Evolutionary conservation across 2,329 filamentous ascomycete genomes (phyloP).

Genomic region (Diaporthe sp.): DNA sequence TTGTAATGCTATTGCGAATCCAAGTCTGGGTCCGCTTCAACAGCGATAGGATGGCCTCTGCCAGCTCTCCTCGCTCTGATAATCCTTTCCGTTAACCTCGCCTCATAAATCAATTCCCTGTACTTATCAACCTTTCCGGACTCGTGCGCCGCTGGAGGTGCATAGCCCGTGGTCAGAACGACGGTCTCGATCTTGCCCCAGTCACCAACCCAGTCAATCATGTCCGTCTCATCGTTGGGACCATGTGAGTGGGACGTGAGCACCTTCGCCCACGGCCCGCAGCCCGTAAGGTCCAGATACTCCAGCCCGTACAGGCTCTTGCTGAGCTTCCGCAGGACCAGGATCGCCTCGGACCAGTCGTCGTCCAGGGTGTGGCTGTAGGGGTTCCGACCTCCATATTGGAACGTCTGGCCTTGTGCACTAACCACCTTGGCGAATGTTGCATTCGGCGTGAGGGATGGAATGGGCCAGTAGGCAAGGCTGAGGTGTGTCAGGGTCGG

Average conservation of each 20-base stretch:
- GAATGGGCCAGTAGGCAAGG: conserved; percentile 74
- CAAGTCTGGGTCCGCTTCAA: conserved; percentile 57
- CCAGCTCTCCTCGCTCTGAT: conserved; percentile 62
- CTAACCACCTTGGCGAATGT: conserved; percentile 62
- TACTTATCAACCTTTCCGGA: conserved; percentile 51
- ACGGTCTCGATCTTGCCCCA: conserved; percentile 68
- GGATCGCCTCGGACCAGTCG: conserved; percentile 72
- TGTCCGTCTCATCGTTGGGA: conserved; percentile 56
- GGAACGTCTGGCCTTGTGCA: conserved; percentile 58
- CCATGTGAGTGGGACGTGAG: conserved; percentile 54
- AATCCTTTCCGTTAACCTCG: conserved; percentile 61
- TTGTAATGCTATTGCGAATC: background rate
- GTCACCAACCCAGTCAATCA: conserved; percentile 66
- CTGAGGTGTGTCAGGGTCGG: conserved; percentile 71
- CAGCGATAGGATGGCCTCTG: conserved; percentile 63
- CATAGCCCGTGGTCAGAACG: conserved; percentile 61
- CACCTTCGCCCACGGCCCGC: conserved; percentile 67
- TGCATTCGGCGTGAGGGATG: conserved; percentile 69
- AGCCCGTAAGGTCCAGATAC: conserved; percentile 73
- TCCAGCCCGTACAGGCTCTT: conserved; percentile 69
- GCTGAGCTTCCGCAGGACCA: conserved; percentile 69
- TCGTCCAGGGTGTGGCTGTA: conserved; percentile 72
- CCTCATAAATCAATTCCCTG: conserved; percentile 54
- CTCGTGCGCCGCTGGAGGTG: conserved; percentile 49
- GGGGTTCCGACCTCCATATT: conserved; percentile 68